Base-by-base conservation (phyloP, 2,329 filamentous ascomycete species). In the Colletotrichum cordylinicola region DNA sequence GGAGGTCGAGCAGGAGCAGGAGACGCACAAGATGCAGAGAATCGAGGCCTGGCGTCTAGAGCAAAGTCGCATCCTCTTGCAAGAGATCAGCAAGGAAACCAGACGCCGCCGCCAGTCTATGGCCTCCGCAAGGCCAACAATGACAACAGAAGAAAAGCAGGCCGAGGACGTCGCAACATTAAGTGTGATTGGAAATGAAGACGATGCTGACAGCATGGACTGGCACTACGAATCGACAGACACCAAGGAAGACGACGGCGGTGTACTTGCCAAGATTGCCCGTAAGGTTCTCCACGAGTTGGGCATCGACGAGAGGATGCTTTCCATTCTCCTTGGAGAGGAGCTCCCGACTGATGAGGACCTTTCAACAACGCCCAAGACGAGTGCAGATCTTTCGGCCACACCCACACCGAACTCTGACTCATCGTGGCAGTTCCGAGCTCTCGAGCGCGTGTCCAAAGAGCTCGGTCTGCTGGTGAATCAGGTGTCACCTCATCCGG, bases 21-120 rank as follows among this genome's bases (percentile, higher is more conserved):
- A 95, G 78, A 87, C 91, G 55, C 95, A 98, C 79, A 93, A 94
- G 82, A 94, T 93, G 82, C 92, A 93, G 79, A 91, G 96, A 76
- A 98, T 99, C 82, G 96, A 98, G 84, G 91, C 92, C 67, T 99
- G 97, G 97, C 91, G 96, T 72, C 86, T 98, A 81, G 96, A 98
- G 81, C 96, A 99, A 83, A 98, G 96, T 83, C 91, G 92, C 74
- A 92, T 95, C 13, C 87, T 99, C 33, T 84, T 98, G 39, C 94
- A 98, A 72, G 95, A 98, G 84, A 96, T 98, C 64, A 94, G 98
- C 84, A 93, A 92, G 77, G 95, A 98, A 85, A 98, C 96, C 71
- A 87, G 89, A 77, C 90, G 94, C 74, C 91, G 94, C 74, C 89
- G 93, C 37, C 90, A 91, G 82, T 93, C 91, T 9, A 87, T 92